phyloP scores from a whole-genome alignment of 176 grass and related monocot species.

The Cenchrus purpureus region DNA sequence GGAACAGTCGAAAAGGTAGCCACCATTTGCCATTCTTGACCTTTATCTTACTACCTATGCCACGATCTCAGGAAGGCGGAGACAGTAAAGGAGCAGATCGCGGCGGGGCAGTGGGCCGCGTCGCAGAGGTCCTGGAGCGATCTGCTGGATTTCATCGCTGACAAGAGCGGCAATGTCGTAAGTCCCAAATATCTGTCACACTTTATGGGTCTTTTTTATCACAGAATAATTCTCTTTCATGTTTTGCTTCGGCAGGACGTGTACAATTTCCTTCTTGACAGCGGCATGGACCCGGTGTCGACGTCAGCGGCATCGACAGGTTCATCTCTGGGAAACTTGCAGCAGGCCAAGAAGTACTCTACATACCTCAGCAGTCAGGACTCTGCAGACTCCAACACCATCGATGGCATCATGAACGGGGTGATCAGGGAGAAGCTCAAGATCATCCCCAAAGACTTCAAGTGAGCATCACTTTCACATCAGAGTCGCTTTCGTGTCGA shows the following conservation, averaged over 20 bases:
- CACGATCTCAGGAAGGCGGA: conserved; percentile 55
- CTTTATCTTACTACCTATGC: background rate
- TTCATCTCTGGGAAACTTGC: background rate
- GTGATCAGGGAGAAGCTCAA: conserved; percentile 76
- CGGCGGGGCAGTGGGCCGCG: conserved; percentile 33
- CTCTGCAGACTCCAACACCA: conserved; percentile 15
- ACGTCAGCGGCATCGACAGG: background rate
- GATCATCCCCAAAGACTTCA: conserved; percentile 69
- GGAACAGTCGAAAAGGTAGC: background rate
- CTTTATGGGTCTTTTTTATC: background rate
- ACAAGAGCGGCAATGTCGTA: conserved; percentile 63
- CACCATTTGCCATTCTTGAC: background rate
- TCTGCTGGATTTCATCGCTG: conserved; percentile 49
- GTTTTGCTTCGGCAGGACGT: conserved; percentile 48
- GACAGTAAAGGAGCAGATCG: conserved; percentile 53
- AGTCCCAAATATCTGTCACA: background rate
- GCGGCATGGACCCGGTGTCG: conserved; percentile 54
- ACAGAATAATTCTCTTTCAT: background rate
- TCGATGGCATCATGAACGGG: conserved; percentile 76
- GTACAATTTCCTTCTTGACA: conserved; percentile 84
- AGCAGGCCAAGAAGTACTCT: conserved; percentile 43
- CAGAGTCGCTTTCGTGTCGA: background rate
- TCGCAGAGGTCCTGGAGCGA: conserved; percentile 31
- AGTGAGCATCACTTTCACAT: background rate
- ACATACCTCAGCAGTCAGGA: conserved; percentile 55